Evolutionary conservation across 2,329 filamentous ascomycete species (phyloP).

Genomic region (Cytospora mali): DNA sequence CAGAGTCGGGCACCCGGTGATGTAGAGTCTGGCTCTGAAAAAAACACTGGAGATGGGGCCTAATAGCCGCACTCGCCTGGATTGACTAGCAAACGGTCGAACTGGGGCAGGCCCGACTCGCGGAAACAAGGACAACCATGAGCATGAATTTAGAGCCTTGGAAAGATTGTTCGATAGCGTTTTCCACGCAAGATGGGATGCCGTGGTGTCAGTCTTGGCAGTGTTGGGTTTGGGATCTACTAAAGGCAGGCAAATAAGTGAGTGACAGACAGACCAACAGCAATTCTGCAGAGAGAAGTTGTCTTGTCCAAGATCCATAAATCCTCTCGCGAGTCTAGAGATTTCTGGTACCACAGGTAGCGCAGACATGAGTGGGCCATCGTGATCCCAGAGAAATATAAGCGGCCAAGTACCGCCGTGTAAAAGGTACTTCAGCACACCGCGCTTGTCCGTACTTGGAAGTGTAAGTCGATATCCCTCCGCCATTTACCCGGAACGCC

Average conservation of each 20-base stretch:
- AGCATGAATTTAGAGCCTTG: slow-evolving; percentile 2
- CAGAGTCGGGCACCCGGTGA: slow-evolving; percentile 25
- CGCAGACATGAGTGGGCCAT: slow-evolving; percentile 21
- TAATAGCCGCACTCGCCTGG: slow-evolving; percentile 23
- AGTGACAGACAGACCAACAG: neutral
- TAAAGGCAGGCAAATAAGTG: neutral
- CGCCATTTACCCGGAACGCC: neutral
- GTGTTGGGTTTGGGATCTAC: neutral
- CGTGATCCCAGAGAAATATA: slow-evolving; percentile 24
- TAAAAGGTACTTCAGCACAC: slow-evolving; percentile 21
- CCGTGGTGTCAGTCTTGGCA: slow-evolving; percentile 23
- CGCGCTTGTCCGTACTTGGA: slow-evolving; percentile 23
- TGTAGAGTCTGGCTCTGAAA: slow-evolving; percentile 16
- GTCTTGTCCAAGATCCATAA: slow-evolving; percentile 15
- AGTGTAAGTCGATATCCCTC: slow-evolving; percentile 17
- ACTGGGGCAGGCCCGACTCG: slow-evolving; percentile 25
- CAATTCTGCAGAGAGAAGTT: slow-evolving; percentile 1
- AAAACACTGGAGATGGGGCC: slow-evolving; percentile 19
- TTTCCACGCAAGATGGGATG: slow-evolving; percentile 13
- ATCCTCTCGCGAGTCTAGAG: slow-evolving; percentile 12
- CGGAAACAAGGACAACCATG: slow-evolving; percentile 26
- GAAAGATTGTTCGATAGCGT: slow-evolving; percentile 17
- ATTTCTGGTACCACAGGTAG: slow-evolving; percentile 14
- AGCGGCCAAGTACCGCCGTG: slow-evolving; percentile 19
- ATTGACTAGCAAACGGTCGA: slow-evolving; percentile 18